These are phyloP conservation scores for Sclerotinia spermophila DNA, from an alignment of 2,329 filamentous ascomycete genomes.

Conservation along the genomic window DNA sequence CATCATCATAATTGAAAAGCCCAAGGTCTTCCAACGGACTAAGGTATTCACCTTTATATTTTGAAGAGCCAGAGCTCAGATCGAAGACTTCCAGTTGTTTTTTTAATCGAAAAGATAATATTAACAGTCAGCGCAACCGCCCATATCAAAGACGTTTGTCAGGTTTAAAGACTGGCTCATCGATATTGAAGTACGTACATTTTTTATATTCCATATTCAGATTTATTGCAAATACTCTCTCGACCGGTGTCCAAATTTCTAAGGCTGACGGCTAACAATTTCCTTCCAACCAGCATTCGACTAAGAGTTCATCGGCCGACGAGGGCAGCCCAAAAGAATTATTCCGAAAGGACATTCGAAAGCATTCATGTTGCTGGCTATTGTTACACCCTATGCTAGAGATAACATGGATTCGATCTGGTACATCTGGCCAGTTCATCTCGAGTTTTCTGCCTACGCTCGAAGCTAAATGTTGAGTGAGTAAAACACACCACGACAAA, in stretches of 20 bases:
- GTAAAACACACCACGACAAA: neutral
- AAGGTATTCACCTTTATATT: neutral
- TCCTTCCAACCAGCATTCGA: too few relatives aligned
- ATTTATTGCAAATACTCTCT: neutral
- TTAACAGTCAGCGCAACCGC: rapidly evolving
- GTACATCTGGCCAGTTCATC: neutral
- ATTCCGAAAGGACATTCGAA: neutral
- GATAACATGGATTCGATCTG: neutral
- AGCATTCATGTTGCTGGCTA: neutral
- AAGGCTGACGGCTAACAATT: neutral
- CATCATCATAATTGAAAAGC: neutral
- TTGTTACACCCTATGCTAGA: neutral
- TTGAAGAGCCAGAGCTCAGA: neutral
- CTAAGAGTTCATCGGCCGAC: neutral
- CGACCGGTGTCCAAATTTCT: too few relatives aligned
- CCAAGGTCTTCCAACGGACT: neutral
- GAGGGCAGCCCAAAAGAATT: neutral
- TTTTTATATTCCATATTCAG: neutral
- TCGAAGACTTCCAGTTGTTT: neutral
- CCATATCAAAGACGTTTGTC: rapidly evolving
- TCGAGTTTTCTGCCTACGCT: neutral
- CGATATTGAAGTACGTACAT: neutral
- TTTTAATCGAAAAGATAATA: rapidly evolving
- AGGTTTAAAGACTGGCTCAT: neutral
- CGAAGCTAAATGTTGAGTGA: neutral